These are phyloP conservation scores for Daedalea quercina DNA, from an alignment of 768 basidiomycete species.

Conservation along the genomic window DNA sequence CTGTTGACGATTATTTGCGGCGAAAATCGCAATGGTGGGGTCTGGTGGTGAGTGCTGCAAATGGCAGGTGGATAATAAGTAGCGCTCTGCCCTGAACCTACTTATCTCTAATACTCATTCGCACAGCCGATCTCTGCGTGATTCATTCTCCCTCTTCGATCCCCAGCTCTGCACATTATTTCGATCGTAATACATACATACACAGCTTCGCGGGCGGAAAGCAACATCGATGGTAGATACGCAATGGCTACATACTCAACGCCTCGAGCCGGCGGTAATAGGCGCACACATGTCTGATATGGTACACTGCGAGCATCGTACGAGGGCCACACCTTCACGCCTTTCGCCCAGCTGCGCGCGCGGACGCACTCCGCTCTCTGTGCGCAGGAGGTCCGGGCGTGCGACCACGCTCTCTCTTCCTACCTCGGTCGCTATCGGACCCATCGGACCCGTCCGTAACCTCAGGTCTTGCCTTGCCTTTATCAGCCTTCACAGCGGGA, in stretches of 20 bases:
- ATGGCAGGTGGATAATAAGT: conserved; percentile 11
- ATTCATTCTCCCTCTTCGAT: not conserved
- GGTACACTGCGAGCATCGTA: not conserved
- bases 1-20: conserved; percentile 24
- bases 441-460: not conserved
- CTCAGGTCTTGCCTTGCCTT: conserved; percentile 10
- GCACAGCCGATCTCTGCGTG: not conserved
- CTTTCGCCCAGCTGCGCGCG: not conserved
- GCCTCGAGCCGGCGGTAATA: not conserved
- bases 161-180: not conserved
- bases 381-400: conserved; percentile 15
- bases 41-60: conserved; percentile 15
- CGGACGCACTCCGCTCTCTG: conserved; percentile 8
- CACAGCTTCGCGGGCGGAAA: not conserved
- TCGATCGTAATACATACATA: not conserved
- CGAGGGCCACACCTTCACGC: not conserved
- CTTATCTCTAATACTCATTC: not conserved
- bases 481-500: not conserved
- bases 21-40: conserved; percentile 14
- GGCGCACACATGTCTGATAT: not conserved
- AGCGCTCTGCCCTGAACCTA: not conserved
- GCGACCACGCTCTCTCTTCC: conserved; percentile 7
- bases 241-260: not conserved
- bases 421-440: conserved; percentile 4
- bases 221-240: not conserved